phyloP scores from a whole-genome alignment of 176 grass and related monocot species.

The Carex parvula region DNA sequence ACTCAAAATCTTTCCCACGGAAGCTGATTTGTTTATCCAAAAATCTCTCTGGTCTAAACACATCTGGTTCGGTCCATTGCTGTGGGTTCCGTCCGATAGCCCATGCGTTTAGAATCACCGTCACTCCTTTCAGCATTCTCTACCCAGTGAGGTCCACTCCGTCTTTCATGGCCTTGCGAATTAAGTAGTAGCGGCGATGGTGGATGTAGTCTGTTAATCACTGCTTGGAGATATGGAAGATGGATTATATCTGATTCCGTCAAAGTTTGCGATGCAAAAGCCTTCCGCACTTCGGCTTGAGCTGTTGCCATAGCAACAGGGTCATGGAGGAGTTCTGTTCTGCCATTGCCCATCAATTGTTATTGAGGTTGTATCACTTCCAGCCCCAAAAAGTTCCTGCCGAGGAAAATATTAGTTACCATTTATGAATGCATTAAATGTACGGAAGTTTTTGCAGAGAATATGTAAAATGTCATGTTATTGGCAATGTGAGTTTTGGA shows the following conservation, averaged over 20 bases:
- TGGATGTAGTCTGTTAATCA: not conserved
- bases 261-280: not conserved
- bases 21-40: constrained; percentile 6
- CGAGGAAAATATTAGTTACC: not conserved
- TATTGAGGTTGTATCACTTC: not conserved
- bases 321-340: too few relatives aligned
- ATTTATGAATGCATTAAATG: too few relatives aligned
- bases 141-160: not conserved
- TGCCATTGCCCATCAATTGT: too few relatives aligned
- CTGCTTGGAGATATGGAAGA: constrained; percentile 11
- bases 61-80: constrained; percentile 4
- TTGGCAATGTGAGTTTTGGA: too few relatives aligned
- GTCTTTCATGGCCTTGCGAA: not conserved
- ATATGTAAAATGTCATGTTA: too few relatives aligned
- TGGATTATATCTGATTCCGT: not conserved
- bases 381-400: not conserved
- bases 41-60: constrained; percentile 20
- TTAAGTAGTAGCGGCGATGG: not conserved
- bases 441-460: too few relatives aligned
- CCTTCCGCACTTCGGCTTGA: too few relatives aligned
- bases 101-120: constrained; percentile 12
- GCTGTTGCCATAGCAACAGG: too few relatives aligned
- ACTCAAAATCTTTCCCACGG: not conserved
- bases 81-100: not conserved
- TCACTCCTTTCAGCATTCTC: not conserved